These are phyloP conservation scores for Populus hybrid DNA, from an alignment of 441 rosid species.

Conservation along the genomic window DNA sequence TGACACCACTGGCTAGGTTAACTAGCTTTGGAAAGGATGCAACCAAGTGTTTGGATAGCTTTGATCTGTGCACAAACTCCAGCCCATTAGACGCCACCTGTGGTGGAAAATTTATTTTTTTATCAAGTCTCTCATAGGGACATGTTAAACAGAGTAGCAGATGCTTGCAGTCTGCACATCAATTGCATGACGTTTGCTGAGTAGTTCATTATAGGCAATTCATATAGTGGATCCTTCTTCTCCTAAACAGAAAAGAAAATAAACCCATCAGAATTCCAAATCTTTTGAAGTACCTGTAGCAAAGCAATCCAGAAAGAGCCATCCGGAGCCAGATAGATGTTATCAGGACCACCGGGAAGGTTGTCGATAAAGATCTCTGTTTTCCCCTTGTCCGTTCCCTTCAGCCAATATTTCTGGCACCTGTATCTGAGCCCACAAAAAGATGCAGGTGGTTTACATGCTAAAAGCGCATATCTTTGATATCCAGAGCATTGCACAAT, in stretches of 20 bases:
- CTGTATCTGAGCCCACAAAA: slow-evolving; percentile 28
- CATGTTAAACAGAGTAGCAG: background rate
- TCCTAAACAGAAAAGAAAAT: background rate
- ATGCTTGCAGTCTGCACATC: background rate
- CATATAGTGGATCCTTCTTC: background rate
- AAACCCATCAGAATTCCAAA: background rate
- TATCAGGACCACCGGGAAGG: slow-evolving; percentile 51
- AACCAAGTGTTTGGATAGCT: slow-evolving; percentile 27
- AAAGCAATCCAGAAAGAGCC: slow-evolving; percentile 52
- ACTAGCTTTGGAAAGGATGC: slow-evolving; percentile 33
- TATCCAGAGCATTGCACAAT: background rate
- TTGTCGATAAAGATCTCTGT: slow-evolving; percentile 38
- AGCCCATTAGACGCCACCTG: slow-evolving; percentile 23
- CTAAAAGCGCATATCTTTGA: background rate
- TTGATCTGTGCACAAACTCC: slow-evolving; percentile 43
- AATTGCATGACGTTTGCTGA: background rate
- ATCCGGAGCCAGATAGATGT: slow-evolving; percentile 48
- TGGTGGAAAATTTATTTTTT: background rate
- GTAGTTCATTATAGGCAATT: background rate
- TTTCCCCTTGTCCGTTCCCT: slow-evolving; percentile 33
- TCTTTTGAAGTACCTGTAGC: slow-evolving; percentile 24
- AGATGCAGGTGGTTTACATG: too few relatives aligned
- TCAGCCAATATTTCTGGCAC: slow-evolving; percentile 47
- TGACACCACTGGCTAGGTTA: background rate
- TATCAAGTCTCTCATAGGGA: background rate